These are phyloP conservation scores for Coemansia sp. DNA, from an alignment of 192 early-diverging fungal genomes.

Conservation along the genomic window DNA sequence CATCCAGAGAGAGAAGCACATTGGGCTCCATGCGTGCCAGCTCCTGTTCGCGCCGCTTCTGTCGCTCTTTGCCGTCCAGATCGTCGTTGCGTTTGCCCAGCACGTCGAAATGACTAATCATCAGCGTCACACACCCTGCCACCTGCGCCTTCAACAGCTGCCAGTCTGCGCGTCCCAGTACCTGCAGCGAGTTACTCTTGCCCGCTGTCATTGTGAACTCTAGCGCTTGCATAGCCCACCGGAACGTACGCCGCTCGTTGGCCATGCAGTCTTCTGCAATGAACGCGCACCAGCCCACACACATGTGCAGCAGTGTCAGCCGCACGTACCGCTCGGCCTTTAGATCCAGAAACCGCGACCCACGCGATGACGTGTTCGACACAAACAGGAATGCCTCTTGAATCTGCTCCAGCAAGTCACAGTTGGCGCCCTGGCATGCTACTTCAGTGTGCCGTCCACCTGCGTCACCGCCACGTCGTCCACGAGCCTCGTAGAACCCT, in stretches of 20 bases:
- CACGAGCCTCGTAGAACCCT: conserved; percentile 12
- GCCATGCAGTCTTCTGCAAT: conserved; percentile 79
- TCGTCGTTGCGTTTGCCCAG: conserved; percentile 57
- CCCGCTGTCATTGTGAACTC: conserved; percentile 80
- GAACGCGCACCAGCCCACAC: conserved; percentile 87
- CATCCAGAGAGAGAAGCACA: conserved; percentile 36
- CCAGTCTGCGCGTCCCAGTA: conserved; percentile 70
- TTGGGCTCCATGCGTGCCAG: conserved; percentile 22
- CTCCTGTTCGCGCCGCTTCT: conserved; percentile 26
- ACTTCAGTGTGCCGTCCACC: background rate
- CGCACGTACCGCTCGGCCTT: conserved; percentile 60
- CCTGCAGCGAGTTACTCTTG: conserved; percentile 66
- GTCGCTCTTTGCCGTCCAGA: conserved; percentile 21
- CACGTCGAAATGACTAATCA: conserved; percentile 83
- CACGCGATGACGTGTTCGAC: conserved; percentile 61
- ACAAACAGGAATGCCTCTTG: conserved; percentile 52
- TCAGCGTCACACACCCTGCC: conserved; percentile 71
- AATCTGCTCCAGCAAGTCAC: conserved; percentile 43
- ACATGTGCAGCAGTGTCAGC: conserved; percentile 64
- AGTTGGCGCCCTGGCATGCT: conserved; percentile 27
- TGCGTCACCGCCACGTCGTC: background rate
- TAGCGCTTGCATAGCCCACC: conserved; percentile 80
- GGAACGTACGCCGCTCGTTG: conserved; percentile 74
- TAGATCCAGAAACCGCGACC: conserved; percentile 59
- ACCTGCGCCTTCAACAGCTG: conserved; percentile 66